Conservation (phyloP, 2,329 filamentous ascomycete genomes). For the Colletotrichum destructivum region DNA sequence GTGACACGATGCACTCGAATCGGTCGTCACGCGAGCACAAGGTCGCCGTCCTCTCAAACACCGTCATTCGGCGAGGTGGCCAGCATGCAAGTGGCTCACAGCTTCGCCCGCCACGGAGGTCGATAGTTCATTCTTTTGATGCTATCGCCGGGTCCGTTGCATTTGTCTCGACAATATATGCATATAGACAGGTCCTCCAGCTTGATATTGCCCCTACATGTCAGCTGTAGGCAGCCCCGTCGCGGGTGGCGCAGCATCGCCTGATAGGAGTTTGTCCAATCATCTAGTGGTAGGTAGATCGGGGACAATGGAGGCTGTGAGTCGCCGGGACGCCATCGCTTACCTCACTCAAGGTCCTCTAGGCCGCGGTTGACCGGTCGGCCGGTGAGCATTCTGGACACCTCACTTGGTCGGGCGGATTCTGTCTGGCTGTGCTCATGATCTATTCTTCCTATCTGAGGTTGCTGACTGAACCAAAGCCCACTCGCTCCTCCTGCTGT, state of each 20-base stretch:
- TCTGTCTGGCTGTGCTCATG: not conserved
- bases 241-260: not conserved
- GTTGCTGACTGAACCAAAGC: too few species aligned
- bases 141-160: not conserved
- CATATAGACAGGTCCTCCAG: too few species aligned
- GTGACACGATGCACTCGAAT: constrained; percentile 1
- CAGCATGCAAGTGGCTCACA: not conserved
- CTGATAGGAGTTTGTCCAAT: constrained; percentile 11
- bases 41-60: too few species aligned
- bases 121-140: not conserved
- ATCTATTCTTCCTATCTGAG: too few species aligned
- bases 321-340: not conserved
- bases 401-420: not conserved
- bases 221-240: not conserved
- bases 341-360: not conserved
- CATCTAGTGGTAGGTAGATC: not conserved
- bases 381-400: constrained; percentile 6
- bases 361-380: constrained; percentile 3
- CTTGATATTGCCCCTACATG: not conserved
- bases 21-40: not conserved
- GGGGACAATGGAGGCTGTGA: constrained; percentile 5
- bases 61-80: constrained; percentile 2
- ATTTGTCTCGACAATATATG: not conserved
- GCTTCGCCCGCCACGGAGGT: not conserved
- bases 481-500: not conserved